Conservation (phyloP, 1,284 basidiomycete genomes). For the Stygiomarasmius scandens region DNA sequence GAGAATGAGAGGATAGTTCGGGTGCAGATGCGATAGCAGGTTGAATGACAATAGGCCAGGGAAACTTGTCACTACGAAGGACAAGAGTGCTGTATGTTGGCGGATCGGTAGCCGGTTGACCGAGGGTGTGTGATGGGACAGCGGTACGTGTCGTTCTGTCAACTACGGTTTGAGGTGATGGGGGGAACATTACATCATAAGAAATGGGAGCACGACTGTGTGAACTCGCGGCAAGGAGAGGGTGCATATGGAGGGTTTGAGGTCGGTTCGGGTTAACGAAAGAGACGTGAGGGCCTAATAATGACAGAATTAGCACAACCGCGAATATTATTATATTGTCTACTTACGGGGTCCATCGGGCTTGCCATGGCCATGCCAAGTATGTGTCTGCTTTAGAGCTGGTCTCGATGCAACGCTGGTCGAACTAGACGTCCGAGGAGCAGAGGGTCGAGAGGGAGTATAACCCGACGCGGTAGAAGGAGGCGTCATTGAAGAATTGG, state of each 20-base stretch:
- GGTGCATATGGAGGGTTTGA: slow-evolving; percentile 58
- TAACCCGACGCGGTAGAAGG: slow-evolving; percentile 13
- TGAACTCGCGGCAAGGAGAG: slow-evolving; percentile 57
- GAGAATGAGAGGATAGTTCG: too few relatives aligned
- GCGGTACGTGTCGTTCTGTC: slow-evolving; percentile 55
- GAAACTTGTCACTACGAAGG: slow-evolving; percentile 59
- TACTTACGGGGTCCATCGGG: slow-evolving; percentile 14
- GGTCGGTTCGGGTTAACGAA: slow-evolving; percentile 41
- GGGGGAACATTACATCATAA: slow-evolving; percentile 62
- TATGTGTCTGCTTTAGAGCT: slow-evolving; percentile 23
- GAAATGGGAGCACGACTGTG: slow-evolving; percentile 59
- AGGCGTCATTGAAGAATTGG: slow-evolving; percentile 20
- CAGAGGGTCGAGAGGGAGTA: slow-evolving; percentile 10
- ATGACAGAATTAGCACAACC: not conserved
- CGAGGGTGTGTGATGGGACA: slow-evolving; percentile 58
- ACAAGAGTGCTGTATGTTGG: slow-evolving; percentile 52
- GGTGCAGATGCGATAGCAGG: not conserved
- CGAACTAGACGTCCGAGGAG: slow-evolving; percentile 20
- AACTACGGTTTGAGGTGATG: slow-evolving; percentile 58
- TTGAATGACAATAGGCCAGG: slow-evolving; percentile 59
- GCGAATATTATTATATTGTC: not conserved
- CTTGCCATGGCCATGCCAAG: slow-evolving; percentile 19
- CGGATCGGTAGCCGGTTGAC: slow-evolving; percentile 68
- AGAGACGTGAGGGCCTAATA: slow-evolving; percentile 44
- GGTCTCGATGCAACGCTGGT: slow-evolving; percentile 19